Evolutionary conservation across 345 rosid species (phyloP).

Genomic region (Turritis glabra): DNA sequence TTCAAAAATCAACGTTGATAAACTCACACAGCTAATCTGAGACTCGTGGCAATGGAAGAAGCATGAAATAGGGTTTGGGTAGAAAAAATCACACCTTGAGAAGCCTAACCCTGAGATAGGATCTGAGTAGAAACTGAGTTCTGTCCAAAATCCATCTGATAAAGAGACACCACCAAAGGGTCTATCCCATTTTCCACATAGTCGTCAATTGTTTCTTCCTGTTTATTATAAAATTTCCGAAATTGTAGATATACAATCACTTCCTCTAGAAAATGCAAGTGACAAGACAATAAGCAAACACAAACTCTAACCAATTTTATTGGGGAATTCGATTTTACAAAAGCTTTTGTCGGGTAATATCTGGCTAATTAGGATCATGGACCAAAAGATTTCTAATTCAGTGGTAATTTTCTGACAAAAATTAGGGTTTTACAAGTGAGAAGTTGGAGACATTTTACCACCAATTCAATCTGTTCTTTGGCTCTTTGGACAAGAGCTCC

Average conservation of each 20-base stretch:
- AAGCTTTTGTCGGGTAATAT: too few species aligned
- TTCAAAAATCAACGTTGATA: background rate
- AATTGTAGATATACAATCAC: too few species aligned
- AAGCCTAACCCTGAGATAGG: conserved; percentile 82
- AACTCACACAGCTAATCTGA: background rate
- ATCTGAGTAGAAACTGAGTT: conserved; percentile 78
- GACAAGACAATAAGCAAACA: background rate
- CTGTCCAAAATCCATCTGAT: conserved; percentile 90
- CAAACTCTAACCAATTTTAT: background rate
- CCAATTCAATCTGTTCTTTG: conserved; percentile 3
- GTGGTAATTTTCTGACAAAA: background rate
- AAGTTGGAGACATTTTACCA: background rate
- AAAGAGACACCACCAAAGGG: conserved; percentile 73
- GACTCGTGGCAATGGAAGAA: background rate
- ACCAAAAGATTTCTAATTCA: background rate
- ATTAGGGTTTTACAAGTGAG: background rate
- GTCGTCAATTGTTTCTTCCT: conserved; percentile 39
- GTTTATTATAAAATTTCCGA: background rate
- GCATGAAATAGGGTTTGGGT: too few species aligned
- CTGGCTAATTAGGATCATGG: background rate
- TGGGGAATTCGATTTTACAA: background rate
- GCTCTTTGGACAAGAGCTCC: conserved; percentile 43
- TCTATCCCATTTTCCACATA: conserved; percentile 41
- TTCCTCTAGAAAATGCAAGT: background rate
- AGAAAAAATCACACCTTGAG: conserved; percentile 56